Base-by-base conservation (phyloP, 2,329 filamentous ascomycete species). In the Aspergillus melleus region DNA sequence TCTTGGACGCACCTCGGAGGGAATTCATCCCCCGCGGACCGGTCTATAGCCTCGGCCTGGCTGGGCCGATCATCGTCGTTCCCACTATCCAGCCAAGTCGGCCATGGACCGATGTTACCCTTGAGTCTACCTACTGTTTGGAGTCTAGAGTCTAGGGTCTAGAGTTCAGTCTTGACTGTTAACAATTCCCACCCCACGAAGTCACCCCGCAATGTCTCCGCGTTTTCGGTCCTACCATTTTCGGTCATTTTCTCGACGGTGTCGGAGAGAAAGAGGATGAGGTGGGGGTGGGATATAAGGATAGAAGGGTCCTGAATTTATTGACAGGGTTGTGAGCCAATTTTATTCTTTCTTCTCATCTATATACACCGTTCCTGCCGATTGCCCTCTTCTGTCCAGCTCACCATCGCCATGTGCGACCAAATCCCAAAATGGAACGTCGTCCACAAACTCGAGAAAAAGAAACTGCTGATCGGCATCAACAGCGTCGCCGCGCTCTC, bases 401-500 rank as follows among this genome's bases (percentile, higher is more conserved):
- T 22, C 22, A 22, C 11, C 24, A 20, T 55, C 65, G 70, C 55
- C 47, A 78, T 76, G 71, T 72, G 71, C 60, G 74, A 77, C 61
- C 69, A 71, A 54, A 79, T 79, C 39, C 67, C 73, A 1, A 70
- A 68, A 58, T 78, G 73, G 74, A 83, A 81, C 73, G 76, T 86
- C 11, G 82, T 83, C 57, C 79, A 85, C 70, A 78, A 77, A 63
- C 72, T 84, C 5, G 77, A 86, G 75, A 87, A 87, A 76, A 73
- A 77, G 19, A 72, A 74, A 47, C 79, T 88, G 61, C 81, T 88
- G 57, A 79, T 86, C 58, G 83, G 83, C 42, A 84, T 90, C 73
- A 89, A 89, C 70, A 82, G 80, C 52, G 77, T 89, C 14, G 87
- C 87, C 1, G 86, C 80, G 1, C 72, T 90, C 14, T 88, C 86